Conservation (phyloP, 2,329 filamentous ascomycete genomes). For the Mollisiaceae sp. region DNA sequence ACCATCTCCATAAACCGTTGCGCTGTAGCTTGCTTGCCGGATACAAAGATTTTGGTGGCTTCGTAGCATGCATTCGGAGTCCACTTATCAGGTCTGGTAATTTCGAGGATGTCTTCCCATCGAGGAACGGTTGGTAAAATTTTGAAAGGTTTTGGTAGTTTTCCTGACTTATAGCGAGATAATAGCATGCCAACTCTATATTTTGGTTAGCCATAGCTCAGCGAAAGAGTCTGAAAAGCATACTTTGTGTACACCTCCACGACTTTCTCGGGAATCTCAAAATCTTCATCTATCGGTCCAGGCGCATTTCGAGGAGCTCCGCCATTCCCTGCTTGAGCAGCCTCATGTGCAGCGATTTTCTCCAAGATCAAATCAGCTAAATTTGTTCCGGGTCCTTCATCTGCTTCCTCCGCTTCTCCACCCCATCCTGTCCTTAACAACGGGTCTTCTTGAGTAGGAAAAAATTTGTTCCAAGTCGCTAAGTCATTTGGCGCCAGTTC, state of each 20-base stretch:
- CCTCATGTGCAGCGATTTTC: slow-evolving; percentile 92
- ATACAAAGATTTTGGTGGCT: slow-evolving; percentile 91
- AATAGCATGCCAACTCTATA: slow-evolving; percentile 81
- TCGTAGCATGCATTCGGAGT: slow-evolving; percentile 85
- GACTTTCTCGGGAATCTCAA: slow-evolving; percentile 88
- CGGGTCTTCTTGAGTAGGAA: slow-evolving; percentile 67
- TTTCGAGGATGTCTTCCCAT: slow-evolving; percentile 85
- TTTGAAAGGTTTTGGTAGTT: slow-evolving; percentile 96
- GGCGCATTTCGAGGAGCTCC: slow-evolving; percentile 41
- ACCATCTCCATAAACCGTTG: slow-evolving; percentile 88
- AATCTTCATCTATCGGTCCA: slow-evolving; percentile 70
- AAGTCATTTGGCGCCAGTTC: slow-evolving; percentile 86
- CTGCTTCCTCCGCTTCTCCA: slow-evolving; percentile 46
- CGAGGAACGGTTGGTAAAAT: slow-evolving; percentile 90
- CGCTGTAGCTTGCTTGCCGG: slow-evolving; percentile 77
- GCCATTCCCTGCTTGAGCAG: slow-evolving; percentile 56
- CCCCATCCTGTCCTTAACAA: slow-evolving; percentile 41
- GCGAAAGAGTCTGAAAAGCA: slow-evolving; percentile 29
- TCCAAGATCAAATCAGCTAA: slow-evolving; percentile 91
- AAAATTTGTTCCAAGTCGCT: slow-evolving; percentile 88
- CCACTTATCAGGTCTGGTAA: slow-evolving; percentile 79
- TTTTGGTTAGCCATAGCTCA: slow-evolving; percentile 20
- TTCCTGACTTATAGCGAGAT: slow-evolving; percentile 93
- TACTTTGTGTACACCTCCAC: slow-evolving; percentile 93
- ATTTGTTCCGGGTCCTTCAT: slow-evolving; percentile 68